Evolutionary conservation across 2,329 filamentous ascomycete genomes (phyloP).

Genomic region (Penicillium brevicompactum): DNA sequence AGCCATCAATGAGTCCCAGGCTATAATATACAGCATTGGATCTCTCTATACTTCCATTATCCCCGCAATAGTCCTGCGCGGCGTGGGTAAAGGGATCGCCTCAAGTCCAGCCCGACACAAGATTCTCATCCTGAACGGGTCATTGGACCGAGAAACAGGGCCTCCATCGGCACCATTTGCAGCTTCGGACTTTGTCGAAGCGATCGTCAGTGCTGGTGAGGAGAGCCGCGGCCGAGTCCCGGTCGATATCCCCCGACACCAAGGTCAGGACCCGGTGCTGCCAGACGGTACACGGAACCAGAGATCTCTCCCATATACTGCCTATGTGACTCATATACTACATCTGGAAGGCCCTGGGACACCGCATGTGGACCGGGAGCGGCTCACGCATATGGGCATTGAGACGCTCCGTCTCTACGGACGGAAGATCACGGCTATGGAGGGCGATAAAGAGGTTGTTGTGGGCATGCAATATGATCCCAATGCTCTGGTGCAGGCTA

Average conservation of each 20-base stretch:
- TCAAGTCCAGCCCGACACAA: slow-evolving; percentile 62
- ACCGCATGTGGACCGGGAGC: slow-evolving; percentile 69
- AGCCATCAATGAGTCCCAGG: slow-evolving; percentile 65
- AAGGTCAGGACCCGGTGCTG: slow-evolving; percentile 6
- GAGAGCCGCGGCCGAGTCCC: slow-evolving; percentile 60
- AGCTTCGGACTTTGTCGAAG: slow-evolving; percentile 78
- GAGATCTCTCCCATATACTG: slow-evolving; percentile 54
- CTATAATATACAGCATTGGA: slow-evolving; percentile 90
- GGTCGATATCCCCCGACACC: slow-evolving; percentile 2
- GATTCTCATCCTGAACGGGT: slow-evolving; percentile 83
- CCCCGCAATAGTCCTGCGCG: slow-evolving; percentile 76
- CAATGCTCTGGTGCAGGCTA: slow-evolving; percentile 69
- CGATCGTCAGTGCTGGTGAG: slow-evolving; percentile 73
- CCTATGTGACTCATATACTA: slow-evolving; percentile 81
- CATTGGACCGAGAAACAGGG: slow-evolving; percentile 82
- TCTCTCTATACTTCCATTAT: slow-evolving; percentile 88
- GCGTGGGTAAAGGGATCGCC: slow-evolving; percentile 68
- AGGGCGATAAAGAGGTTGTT: slow-evolving; percentile 51
- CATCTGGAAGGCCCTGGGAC: slow-evolving; percentile 73
- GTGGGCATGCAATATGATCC: slow-evolving; percentile 71
- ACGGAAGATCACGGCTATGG: slow-evolving; percentile 51
- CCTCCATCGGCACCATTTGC: slow-evolving; percentile 66
- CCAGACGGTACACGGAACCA: slow-evolving; percentile 12
- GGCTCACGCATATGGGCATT: slow-evolving; percentile 69
- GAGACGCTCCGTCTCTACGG: slow-evolving; percentile 78